Conservation (phyloP, 257 asterid species). For the Galeopsis tetrahit region DNA sequence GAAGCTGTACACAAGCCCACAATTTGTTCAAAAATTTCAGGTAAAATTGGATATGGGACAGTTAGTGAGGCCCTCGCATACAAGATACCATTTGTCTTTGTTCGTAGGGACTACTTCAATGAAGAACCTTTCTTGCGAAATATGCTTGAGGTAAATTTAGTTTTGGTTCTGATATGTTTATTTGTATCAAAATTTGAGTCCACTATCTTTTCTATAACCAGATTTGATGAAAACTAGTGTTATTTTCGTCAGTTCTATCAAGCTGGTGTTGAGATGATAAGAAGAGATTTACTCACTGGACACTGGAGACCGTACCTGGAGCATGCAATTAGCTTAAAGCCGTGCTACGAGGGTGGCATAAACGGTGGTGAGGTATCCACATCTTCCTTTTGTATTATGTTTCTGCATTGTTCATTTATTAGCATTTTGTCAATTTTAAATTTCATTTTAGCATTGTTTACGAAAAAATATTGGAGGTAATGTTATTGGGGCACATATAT, state of each 20-base stretch:
- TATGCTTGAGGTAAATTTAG: constrained; percentile 89
- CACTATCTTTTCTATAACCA: constrained; percentile 20
- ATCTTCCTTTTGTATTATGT: constrained; percentile 11
- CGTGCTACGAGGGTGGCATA: constrained; percentile 82
- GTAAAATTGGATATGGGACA: constrained; percentile 98
- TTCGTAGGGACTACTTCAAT: constrained; percentile 95
- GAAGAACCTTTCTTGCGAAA: constrained; percentile 98
- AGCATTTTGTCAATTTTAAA: constrained; percentile 1
- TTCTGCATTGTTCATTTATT: constrained; percentile 8
- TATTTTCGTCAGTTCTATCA: constrained; percentile 68
- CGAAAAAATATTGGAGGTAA: not conserved
- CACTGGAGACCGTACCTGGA: constrained; percentile 96
- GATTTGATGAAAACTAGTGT: constrained; percentile 26
- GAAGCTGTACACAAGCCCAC: constrained; percentile 20
- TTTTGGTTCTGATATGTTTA: constrained; percentile 22
- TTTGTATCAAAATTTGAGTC: constrained; percentile 2
- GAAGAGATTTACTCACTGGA: constrained; percentile 97
- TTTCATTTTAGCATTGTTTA: constrained; percentile 8
- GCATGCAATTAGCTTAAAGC: constrained; percentile 80
- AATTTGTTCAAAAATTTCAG: constrained; percentile 47
- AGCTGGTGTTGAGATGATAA: constrained; percentile 97
- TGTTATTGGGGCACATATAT: not conserved
- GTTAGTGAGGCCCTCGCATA: constrained; percentile 95
- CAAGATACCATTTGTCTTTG: constrained; percentile 96
- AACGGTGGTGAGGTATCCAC: constrained; percentile 91